These are phyloP conservation scores for Penicillium alfredii DNA, from an alignment of 495 filamentous ascomycete genomes.

Conservation along the genomic window DNA sequence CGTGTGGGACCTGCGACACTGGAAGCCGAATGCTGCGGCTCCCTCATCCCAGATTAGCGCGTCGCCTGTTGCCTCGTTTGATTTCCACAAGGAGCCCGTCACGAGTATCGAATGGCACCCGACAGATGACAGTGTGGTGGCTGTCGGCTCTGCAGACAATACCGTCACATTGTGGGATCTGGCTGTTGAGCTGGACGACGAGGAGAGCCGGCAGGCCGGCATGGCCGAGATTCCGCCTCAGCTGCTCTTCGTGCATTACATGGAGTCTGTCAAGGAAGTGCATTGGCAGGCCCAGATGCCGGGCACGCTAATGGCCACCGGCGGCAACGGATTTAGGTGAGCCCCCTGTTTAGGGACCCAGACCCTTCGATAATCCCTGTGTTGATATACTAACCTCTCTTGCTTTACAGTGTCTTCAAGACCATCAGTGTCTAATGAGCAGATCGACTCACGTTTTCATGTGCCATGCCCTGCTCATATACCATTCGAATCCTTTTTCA, in stretches of 20 bases:
- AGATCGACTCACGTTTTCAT: constrained; percentile 15
- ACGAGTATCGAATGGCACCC: constrained; percentile 98
- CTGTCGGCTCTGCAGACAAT: constrained; percentile 87
- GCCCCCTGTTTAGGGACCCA: not conserved
- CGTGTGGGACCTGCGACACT: constrained; percentile 93
- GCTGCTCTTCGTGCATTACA: constrained; percentile 92
- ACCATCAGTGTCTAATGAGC: constrained; percentile 48
- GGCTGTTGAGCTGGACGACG: constrained; percentile 91
- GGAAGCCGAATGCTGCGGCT: constrained; percentile 62
- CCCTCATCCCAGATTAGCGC: constrained; percentile 41
- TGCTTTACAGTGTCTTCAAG: constrained; percentile 44
- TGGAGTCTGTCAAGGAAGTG: constrained; percentile 85
- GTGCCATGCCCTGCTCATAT: constrained; percentile 31
- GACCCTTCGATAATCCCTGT: constrained; percentile 16
- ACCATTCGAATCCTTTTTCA: constrained; percentile 25
- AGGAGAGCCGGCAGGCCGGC: constrained; percentile 85
- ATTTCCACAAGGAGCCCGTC: constrained; percentile 92
- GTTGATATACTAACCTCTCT: constrained; percentile 14
- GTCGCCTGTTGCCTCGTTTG: constrained; percentile 78
- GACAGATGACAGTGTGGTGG: constrained; percentile 88
- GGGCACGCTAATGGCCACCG: constrained; percentile 84
- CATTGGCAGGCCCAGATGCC: constrained; percentile 98
- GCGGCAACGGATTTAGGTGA: constrained; percentile 73
- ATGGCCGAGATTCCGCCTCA: constrained; percentile 89
- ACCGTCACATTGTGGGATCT: constrained; percentile 96